phyloP scores from a whole-genome alignment of 2,329 filamentous ascomycete genomes.

The Thelonectria blattea region DNA sequence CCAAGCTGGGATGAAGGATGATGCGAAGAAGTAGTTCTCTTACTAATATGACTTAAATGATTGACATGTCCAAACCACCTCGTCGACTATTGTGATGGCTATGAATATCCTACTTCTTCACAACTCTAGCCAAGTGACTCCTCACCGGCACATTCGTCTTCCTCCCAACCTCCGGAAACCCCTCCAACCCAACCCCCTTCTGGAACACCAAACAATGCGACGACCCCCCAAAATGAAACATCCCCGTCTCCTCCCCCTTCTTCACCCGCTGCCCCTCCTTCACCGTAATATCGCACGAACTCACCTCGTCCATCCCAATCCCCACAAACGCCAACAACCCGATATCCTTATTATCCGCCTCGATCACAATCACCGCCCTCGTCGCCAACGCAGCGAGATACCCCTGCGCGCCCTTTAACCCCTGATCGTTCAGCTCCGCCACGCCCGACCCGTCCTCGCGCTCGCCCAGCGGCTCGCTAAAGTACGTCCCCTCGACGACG shows the following conservation, averaged over 20 bases:
- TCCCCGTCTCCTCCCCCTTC: constrained; percentile 76
- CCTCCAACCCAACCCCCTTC: constrained; percentile 56
- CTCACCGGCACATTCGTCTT: constrained; percentile 49
- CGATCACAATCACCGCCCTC: constrained; percentile 71
- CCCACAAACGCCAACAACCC: constrained; percentile 74
- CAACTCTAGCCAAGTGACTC: constrained; percentile 43
- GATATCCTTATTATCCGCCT: constrained; percentile 70
- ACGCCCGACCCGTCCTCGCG: constrained; percentile 36
- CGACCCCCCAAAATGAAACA: constrained; percentile 83
- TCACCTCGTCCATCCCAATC: constrained; percentile 80
- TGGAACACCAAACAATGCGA: constrained; percentile 73
- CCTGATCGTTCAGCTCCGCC: constrained; percentile 38
- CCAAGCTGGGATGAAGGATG: constrained; percentile 71
- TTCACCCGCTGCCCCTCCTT: constrained; percentile 67
- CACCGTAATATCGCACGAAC: constrained; percentile 74
- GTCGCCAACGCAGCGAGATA: constrained; percentile 74
- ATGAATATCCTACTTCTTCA: constrained; percentile 29
- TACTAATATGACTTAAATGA: neutral
- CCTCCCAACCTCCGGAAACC: constrained; percentile 44
- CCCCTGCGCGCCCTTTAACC: constrained; percentile 62
- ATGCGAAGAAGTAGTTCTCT: constrained; percentile 56
- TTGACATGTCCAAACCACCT: neutral
- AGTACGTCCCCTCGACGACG: constrained; percentile 70
- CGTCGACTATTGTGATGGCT: neutral
- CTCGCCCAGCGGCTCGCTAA: constrained; percentile 60